Evolutionary conservation across 2,329 filamentous ascomycete species (phyloP), one percentile per base, ranked within the genome.

Genomic region (Arthrinium phaeospermum): DNA sequence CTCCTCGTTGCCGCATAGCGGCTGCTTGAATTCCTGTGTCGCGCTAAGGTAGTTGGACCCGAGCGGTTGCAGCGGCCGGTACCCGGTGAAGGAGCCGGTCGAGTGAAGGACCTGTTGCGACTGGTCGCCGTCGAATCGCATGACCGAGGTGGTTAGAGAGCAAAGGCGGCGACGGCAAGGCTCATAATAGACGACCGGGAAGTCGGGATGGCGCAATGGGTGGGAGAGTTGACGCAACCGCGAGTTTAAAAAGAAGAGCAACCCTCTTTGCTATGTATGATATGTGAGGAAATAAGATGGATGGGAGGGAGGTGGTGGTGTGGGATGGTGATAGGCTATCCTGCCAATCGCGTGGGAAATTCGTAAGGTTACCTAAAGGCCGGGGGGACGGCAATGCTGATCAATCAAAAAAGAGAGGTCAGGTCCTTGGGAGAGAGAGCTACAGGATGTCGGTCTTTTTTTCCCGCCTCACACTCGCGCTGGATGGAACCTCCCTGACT

Each of bases 1-100:
- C 83, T 98, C 96, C 71, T 88, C 86, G 83, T 98, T 96, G 81
- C 93, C 91, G 84, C 96, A 98, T 82, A 98, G 86, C 72, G 94
- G 91, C 81, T 97, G 93, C 75, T 84, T 84, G 79, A 86, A 85
- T 44, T 81, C 74, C 71, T 81, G 77, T 44, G 83, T 82, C n/a
- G 86, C 83, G 73, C 82, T 86, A 74, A 94, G 88, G 82, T 94
- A 94, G 74, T 86, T 84, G 72, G 85, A 85, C 51, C 89, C 89
- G 71, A 91, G 84, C 75, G 85, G 80, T 72, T 84, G 82, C 30
- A 75, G 78, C 47, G 86, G 84, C 73, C 88, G 86, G 76, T 87
- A 87, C 75, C 91, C 90, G 22, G 89, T 86, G 79, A 92, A 88
- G 73, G 90, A 92, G 77, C 90, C 90, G 71, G 89, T 89, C 77